Evolutionary conservation across 371 early-diverging fungal species (phyloP).

Genomic region (Haplosporangium sp.): DNA sequence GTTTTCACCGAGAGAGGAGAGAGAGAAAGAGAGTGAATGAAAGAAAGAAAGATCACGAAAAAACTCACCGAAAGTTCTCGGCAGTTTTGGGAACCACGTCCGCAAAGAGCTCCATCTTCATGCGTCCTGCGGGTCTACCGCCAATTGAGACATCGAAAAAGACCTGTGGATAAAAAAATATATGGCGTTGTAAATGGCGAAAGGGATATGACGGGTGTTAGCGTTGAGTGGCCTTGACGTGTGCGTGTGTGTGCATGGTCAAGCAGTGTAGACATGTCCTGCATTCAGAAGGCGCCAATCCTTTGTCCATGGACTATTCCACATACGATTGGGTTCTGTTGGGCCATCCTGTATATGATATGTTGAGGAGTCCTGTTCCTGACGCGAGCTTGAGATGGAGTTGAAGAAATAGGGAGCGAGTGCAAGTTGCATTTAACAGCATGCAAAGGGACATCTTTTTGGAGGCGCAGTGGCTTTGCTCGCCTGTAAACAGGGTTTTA

Average conservation of each 20-base stretch:
- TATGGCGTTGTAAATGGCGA: not conserved
- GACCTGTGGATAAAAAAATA: conserved; percentile 53
- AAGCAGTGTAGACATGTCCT: not conserved
- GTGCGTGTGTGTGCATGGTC: not conserved
- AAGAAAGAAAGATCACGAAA: too few species aligned
- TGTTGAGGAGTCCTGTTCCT: not conserved
- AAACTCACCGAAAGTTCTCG: conserved; percentile 92
- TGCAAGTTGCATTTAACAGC: not conserved
- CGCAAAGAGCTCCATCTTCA: conserved; percentile 96
- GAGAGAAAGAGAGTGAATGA: conserved; percentile 1
- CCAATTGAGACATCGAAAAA: conserved; percentile 85
- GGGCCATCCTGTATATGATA: conserved; percentile 12
- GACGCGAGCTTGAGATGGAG: not conserved
- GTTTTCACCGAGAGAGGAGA: not conserved
- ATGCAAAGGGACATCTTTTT: not conserved
- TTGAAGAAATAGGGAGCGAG: not conserved
- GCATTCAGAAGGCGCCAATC: not conserved
- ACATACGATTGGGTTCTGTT: conserved; percentile 41
- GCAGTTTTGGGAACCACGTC: conserved; percentile 97
- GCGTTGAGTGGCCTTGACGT: too few species aligned
- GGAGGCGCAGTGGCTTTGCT: conserved; percentile 1
- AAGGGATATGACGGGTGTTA: not conserved
- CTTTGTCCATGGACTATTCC: not conserved
- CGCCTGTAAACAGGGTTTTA: not conserved
- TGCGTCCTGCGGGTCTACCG: conserved; percentile 83